Evolutionary conservation across 805 yeast genomes (phyloP), one percentile per base, ranked within the genome.

Genomic region (Saccharomycopsis lassenensis): DNA sequence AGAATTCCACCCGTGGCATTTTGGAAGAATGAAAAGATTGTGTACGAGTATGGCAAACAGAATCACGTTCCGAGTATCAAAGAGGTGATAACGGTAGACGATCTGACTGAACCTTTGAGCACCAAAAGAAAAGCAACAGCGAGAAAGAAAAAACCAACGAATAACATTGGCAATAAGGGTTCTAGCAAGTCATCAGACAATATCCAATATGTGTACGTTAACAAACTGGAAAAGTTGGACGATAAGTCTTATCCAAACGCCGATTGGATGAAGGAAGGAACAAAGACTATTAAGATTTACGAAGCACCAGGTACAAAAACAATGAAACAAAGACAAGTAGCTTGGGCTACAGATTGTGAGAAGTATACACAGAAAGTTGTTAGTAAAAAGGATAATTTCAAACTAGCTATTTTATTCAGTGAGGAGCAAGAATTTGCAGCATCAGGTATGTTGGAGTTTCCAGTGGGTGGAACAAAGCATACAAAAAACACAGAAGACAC

Each of bases 21-120:
- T 52, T 85, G 95, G 95, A 71, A 81, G 52, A 82, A 81, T 49
- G 95, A 85, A 55, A 63, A 74, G 41, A 69, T 80, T 21, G 69
- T 81, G 3, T 85, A 80, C 49, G 61, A 65, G 28, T 58, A 61
- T 33, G 50, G 46, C 12, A 43, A 52, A 4, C 46, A 46, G n/a
- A 56, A 55, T 14, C 62, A 70, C 5, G 66, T 77, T 5, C 74
- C 74, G 35, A 71, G 71, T 29, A 66, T 79, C 18, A 66, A 69
- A 36, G 73, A 69, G 44, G 74, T 80, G 24, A 64, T 75, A 6
- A 77, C 74, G 0, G 50, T 51, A 19, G 54, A 48, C 17, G n/a
- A n/a, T n/a, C n/a, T n/a, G n/a, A n/a, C n/a, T n/a, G n/a, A n/a
- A n/a, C 52, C 47, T 0, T 32, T 36, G 19, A 31, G 41, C 16